These are phyloP conservation scores for Phytophthora syringae DNA, from an alignment of 352 stramenopile species.

Conservation along the genomic window DNA sequence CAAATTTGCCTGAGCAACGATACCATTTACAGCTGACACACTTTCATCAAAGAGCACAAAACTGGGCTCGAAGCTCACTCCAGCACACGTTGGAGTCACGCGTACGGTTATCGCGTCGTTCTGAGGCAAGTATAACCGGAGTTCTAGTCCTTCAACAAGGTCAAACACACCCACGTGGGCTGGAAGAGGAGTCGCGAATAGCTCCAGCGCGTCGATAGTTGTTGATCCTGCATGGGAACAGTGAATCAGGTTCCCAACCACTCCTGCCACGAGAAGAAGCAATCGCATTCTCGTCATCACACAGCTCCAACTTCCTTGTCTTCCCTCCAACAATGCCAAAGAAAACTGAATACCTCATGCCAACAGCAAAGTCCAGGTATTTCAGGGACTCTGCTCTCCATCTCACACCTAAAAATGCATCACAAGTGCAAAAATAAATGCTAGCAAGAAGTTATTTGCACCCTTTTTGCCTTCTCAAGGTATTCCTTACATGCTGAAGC, in stretches of 20 bases:
- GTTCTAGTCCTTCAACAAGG: constrained; percentile 40
- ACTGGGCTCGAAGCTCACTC: constrained; percentile 43
- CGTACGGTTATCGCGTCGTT: constrained; percentile 19
- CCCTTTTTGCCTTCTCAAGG: not conserved
- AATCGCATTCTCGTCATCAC: constrained; percentile 4
- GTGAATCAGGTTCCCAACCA: not conserved
- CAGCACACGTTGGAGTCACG: constrained; percentile 40
- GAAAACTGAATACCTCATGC: not conserved
- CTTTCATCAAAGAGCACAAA: constrained; percentile 29
- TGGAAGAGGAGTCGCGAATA: constrained; percentile 48
- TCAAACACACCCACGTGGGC: constrained; percentile 42
- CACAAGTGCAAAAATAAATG: constrained; percentile 9
- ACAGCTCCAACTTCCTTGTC: not conserved
- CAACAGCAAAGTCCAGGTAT: constrained; percentile 6
- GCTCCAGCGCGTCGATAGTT: constrained; percentile 15
- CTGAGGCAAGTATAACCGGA: constrained; percentile 46
- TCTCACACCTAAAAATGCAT: constrained; percentile 7
- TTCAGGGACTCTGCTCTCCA: constrained; percentile 5
- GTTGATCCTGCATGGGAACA: not conserved
- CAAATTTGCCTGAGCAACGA: constrained; percentile 21
- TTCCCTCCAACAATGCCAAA: constrained; percentile 1
- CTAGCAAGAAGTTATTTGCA: too few relatives aligned
- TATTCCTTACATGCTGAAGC: not conserved
- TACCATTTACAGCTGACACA: constrained; percentile 13
- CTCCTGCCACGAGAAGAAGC: not conserved